These are phyloP conservation scores for Teratosphaeria destructans DNA, from an alignment of 2,329 filamentous ascomycete genomes.

Conservation along the genomic window DNA sequence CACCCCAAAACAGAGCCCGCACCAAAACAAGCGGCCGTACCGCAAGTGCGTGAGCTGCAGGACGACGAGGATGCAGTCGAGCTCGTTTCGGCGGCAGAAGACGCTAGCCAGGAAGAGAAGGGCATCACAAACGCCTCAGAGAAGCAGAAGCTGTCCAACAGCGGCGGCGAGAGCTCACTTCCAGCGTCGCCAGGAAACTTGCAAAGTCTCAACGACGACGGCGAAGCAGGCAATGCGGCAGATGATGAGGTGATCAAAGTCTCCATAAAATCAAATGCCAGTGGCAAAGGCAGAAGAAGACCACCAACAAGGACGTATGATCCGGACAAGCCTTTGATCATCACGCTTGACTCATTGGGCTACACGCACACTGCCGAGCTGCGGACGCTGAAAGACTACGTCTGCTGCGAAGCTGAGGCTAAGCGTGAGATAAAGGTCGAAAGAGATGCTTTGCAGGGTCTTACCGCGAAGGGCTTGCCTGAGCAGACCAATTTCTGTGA, in stretches of 20 bases:
- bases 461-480: slow-evolving; percentile 67
- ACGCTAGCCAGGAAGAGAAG: neutral
- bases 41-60: neutral
- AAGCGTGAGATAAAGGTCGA: slow-evolving; percentile 45
- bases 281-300: slow-evolving; percentile 9
- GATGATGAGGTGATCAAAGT: neutral
- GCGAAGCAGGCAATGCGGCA: slow-evolving; percentile 1
- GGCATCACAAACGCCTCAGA: slow-evolving; percentile 1
- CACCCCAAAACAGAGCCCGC: neutral
- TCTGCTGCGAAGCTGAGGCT: slow-evolving; percentile 59
- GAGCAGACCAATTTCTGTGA: slow-evolving; percentile 76
- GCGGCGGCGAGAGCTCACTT: neutral
- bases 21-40: neutral
- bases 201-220: slow-evolving; percentile 8
- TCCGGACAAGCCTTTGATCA: slow-evolving; percentile 50
- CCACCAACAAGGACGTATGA: slow-evolving; percentile 22
- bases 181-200: neutral
- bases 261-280: neutral
- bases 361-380: slow-evolving; percentile 53
- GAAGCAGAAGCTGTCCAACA: slow-evolving; percentile 2
- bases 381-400: slow-evolving; percentile 62
- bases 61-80: neutral
- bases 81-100: neutral
- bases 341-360: slow-evolving; percentile 83
- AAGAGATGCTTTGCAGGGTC: slow-evolving; percentile 41